phyloP scores from a whole-genome alignment of 768 basidiomycete genomes.

The Baorangia bicolor region DNA sequence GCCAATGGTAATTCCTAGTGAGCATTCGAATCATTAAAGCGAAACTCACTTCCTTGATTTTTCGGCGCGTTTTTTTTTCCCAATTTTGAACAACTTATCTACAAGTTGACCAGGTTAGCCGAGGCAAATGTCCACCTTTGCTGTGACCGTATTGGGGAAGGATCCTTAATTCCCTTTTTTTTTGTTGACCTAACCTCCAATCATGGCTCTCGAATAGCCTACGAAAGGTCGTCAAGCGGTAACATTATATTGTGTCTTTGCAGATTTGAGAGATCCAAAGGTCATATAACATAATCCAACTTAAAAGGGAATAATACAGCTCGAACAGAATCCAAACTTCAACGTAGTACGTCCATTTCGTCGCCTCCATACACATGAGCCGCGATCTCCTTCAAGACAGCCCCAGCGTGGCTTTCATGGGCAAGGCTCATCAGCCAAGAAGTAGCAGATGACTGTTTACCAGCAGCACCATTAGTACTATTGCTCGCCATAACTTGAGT shows the following conservation, averaged over 20 bases:
- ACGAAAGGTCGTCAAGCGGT: no score
- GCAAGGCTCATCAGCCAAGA: slow-evolving; percentile 26
- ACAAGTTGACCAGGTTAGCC: no score
- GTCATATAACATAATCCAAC: background rate
- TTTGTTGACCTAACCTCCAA: no score
- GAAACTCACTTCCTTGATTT: background rate
- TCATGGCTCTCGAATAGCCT: no score
- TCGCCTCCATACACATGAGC: background rate
- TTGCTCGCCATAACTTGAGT: slow-evolving; percentile 7
- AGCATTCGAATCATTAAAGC: background rate
- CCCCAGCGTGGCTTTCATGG: slow-evolving; percentile 25
- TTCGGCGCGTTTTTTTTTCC: background rate
- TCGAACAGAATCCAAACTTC: background rate
- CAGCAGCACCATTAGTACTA: slow-evolving; percentile 6
- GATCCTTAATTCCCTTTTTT: no score
- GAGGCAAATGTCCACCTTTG: no score
- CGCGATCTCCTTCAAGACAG: slow-evolving; percentile 23
- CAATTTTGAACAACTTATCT: background rate
- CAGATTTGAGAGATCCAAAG: background rate
- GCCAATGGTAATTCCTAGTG: background rate
- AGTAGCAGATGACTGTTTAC: slow-evolving; percentile 16
- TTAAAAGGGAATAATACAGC: background rate
- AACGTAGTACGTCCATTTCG: no score
- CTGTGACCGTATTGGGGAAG: no score
- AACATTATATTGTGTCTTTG: no score